Evolutionary conservation across 2,329 filamentous ascomycete genomes (phyloP).

Genomic region (Phialophora expanda): DNA sequence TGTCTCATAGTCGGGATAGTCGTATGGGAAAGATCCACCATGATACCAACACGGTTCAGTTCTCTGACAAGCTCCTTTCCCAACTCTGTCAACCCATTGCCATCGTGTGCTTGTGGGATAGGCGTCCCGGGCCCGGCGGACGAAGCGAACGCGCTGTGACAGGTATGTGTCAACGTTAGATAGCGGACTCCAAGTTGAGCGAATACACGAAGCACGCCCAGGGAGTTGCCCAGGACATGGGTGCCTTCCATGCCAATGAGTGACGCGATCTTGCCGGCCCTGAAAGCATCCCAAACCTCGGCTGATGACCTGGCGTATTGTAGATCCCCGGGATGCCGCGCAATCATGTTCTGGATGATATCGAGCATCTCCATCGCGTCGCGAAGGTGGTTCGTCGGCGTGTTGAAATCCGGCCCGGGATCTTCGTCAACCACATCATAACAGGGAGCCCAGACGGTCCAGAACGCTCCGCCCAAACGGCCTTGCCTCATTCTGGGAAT

Average conservation of each 20-base stretch:
- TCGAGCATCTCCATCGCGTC: constrained; percentile 29
- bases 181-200: constrained; percentile 40
- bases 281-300: constrained; percentile 23
- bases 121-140: constrained; percentile 34
- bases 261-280: constrained; percentile 36
- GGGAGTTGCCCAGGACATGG: constrained; percentile 41
- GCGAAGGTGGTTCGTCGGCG: constrained; percentile 22
- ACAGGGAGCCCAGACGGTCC: constrained; percentile 83
- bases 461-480: constrained; percentile 81
- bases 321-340: constrained; percentile 19
- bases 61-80: constrained; percentile 39
- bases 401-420: constrained; percentile 21
- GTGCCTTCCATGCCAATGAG: constrained; percentile 42
- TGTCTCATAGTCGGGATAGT: constrained; percentile 40
- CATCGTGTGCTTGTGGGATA: constrained; percentile 13
- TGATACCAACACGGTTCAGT: constrained; percentile 42
- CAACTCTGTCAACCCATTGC: constrained; percentile 38
- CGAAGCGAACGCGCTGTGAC: constrained; percentile 42
- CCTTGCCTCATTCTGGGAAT: constrained; percentile 74
- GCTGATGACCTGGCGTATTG: constrained; percentile 22
- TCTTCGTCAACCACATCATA: constrained; percentile 64
- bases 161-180: constrained; percentile 41
- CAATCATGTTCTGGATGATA: constrained; percentile 29
- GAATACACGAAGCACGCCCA: constrained; percentile 38
- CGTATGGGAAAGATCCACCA: constrained; percentile 42